Base-by-base conservation (phyloP, 305 asterid genomes). In the Coffea humblotiana region DNA sequence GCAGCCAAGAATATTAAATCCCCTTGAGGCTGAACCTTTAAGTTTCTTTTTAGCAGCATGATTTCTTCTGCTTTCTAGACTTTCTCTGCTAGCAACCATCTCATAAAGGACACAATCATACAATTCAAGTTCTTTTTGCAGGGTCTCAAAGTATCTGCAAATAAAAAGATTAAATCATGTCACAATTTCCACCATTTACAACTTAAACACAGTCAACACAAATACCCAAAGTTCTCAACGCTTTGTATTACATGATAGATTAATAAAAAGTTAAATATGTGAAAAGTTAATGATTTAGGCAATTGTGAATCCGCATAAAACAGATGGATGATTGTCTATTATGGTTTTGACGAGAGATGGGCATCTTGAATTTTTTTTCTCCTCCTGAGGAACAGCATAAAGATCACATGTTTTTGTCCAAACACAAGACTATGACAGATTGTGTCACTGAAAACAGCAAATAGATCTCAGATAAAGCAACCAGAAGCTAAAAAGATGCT, bases 31-130 rank as follows among this genome's bases (percentile, higher is more conserved):
- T 65, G 90, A 86, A 79, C 88, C 86, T 84, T 85, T 87, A 52
- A 78, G 89, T 85, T 88, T 91, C 90, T 79, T 94, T 81, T 75
- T 89, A 76, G 87, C 87, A 75, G 83, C 89, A 51, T 86, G 85
- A 78, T 85, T 88, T 84, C 88, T 90, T 87, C 95, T 88, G 84
- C 82, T 91, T 82, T 92, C 97, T 87, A 96, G 84, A 89, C 90
- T 94, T 56, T 94, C 99, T 86, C 93, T 88, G 86, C 97, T 94
- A 49, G 97, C 93, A 69, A 96, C 99, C 99, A 96, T 96, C 89
- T 96, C 99, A 85, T 94, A 96, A 74, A 96, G 98, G 86, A 96
- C 91, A 81, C 99, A 94, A 81, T 96, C 97, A 73, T 92, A 92
- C 60, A 82, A 64, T 79, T 90, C 93, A n/a, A 96, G 98, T 84